Evolutionary conservation across 2,329 filamentous ascomycete genomes (phyloP).

Genomic region (Pseudogymnoascus sp.): DNA sequence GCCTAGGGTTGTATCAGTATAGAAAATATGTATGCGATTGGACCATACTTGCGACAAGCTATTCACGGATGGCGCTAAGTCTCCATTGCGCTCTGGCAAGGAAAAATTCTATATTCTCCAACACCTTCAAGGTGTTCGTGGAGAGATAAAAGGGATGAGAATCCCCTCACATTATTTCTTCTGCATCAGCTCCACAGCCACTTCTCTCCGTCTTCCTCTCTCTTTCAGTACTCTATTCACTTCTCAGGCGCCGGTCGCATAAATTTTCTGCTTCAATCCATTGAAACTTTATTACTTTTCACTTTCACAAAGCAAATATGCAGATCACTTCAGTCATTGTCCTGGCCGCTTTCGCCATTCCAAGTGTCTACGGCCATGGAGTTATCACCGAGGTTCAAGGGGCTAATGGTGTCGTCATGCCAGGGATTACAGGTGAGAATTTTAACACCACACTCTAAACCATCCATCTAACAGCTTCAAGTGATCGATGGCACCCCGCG

Average conservation of each 20-base stretch:
- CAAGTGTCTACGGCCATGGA: slow-evolving; percentile 48
- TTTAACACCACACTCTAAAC: slow-evolving; percentile 9
- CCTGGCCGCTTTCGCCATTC: slow-evolving; percentile 35
- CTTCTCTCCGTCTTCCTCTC: background rate
- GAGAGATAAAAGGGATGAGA: background rate
- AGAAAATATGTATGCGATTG: background rate
- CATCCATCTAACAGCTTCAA: slow-evolving; percentile 20
- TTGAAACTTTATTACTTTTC: slow-evolving; percentile 1
- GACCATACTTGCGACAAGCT: background rate
- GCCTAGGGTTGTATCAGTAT: background rate
- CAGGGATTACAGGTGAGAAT: slow-evolving; percentile 44
- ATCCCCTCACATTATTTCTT: background rate
- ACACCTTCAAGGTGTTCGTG: background rate
- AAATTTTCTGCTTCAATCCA: background rate
- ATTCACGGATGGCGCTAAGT: background rate
- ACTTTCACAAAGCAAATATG: slow-evolving; percentile 31
- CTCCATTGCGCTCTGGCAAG: background rate
- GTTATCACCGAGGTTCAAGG: slow-evolving; percentile 48
- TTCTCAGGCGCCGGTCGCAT: slow-evolving; percentile 10
- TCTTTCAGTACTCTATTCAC: background rate
- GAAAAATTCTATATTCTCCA: background rate
- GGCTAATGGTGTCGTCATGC: slow-evolving; percentile 55
- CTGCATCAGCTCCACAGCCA: background rate
- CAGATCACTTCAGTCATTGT: slow-evolving; percentile 39
- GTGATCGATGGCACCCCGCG: slow-evolving; percentile 60